Evolutionary conservation across 495 filamentous ascomycete species (phyloP).

Genomic region (Penicillium chermesinum): DNA sequence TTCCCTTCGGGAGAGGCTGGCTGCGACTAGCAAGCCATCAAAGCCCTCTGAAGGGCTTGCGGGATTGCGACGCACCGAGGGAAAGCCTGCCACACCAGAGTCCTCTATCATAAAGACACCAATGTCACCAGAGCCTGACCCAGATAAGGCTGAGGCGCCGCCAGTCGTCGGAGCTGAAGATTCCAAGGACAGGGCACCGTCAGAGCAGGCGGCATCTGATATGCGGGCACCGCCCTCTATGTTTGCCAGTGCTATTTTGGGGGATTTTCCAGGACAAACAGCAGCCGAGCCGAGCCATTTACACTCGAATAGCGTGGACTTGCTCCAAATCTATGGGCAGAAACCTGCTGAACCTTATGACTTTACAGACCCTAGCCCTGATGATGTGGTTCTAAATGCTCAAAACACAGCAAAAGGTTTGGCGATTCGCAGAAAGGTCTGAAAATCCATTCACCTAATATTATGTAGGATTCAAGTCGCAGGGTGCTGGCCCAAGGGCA

Average conservation of each 20-base stretch:
- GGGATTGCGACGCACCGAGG: constrained; percentile 19
- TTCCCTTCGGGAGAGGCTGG: constrained; percentile 37
- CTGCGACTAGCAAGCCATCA: constrained; percentile 24
- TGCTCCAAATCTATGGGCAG: constrained; percentile 48
- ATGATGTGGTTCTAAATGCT: constrained; percentile 82
- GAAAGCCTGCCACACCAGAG: constrained; percentile 17
- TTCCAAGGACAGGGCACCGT: constrained; percentile 10
- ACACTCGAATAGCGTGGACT: constrained; percentile 37
- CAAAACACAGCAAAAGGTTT: constrained; percentile 82
- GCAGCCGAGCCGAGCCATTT: constrained; percentile 37
- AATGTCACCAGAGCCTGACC: constrained; percentile 14
- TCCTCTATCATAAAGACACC: no score
- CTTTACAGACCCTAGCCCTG: constrained; percentile 89
- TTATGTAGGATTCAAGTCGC: constrained; percentile 44
- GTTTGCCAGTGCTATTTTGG: constrained; percentile 67
- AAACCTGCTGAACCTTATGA: constrained; percentile 51
- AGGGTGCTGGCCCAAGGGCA: constrained; percentile 39
- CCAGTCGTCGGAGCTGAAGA: constrained; percentile 2
- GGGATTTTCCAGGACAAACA: constrained; percentile 26
- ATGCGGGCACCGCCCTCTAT: constrained; percentile 52
- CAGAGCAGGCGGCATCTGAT: constrained; percentile 11
- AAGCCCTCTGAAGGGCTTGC: constrained; percentile 27
- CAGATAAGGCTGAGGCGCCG: background rate
- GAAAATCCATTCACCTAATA: constrained; percentile 35
- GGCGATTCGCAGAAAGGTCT: constrained; percentile 45